Evolutionary conservation across 1,284 basidiomycete genomes (phyloP), one percentile per base, ranked within the genome.

Genomic region (Ustilago cynodontis): DNA sequence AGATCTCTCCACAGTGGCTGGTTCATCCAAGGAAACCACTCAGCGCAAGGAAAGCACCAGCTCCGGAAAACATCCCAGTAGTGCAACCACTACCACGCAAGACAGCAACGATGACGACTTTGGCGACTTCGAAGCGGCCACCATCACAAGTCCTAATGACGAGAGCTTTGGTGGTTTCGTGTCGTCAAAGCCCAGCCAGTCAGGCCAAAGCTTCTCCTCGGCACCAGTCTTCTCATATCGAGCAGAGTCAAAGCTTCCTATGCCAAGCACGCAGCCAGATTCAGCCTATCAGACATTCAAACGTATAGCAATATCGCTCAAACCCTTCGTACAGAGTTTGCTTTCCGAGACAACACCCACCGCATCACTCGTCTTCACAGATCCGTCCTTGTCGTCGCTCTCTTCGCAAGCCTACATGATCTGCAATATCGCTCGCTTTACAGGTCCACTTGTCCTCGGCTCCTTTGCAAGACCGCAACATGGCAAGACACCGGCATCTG

Each of bases 71-170:
- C 45, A 18, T 0, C 2, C 35, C 20, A 47, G 11, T 11, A 29
- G 16, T 22, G 14, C 47, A 9, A 37, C 20, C 10, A 10, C 14
- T 50, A 31, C 0, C 24, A 16, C 26, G 22, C 20, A 54, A 22
- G 39, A 45, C 39, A 41, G 35, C 28, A 82, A 87, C 49, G 90
- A 94, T 65, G 93, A 96, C 76, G 95, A 95, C 41, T 98, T 98
- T 88, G 95, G 82, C n/a, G 77, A 79, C 59, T 77, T 80, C 61
- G 58, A 65, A 59, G 43, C 59, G 0, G 74, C 63, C 0, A 66
- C 59, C 43, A 60, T 70, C 57, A 59, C 70, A 1, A 63, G 60
- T 26, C 61, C 67, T 0, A 72, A 70, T 9, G 77, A 77, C 39
- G 78, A 79, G 16, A 59, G 45, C 58, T 81, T 81, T 58, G 71